A percentile compares a stretch with the other conserved stretches of the same genome.
Conservation (phyloP, 768 basidiomycete species). For the Tulasnella sp. region DNA sequence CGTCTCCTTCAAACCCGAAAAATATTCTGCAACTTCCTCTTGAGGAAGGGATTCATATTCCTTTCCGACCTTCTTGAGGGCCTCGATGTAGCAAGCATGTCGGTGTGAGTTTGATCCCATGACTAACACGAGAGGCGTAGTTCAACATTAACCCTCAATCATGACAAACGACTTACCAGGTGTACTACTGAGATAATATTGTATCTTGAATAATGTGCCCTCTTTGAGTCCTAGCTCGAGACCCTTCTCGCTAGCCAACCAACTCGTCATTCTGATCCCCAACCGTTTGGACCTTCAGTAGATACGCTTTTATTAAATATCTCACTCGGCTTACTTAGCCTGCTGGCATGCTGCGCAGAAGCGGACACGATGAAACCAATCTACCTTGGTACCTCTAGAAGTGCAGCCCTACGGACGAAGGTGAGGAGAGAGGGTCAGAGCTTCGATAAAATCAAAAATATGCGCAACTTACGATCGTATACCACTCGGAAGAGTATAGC, state of each 20-base stretch:
- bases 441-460: neutral
- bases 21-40: neutral
- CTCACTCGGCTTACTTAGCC: neutral
- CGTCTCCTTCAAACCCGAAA: neutral
- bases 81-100: neutral
- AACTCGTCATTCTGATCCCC: neutral
- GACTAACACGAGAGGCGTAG: neutral
- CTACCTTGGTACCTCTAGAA: neutral
- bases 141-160: neutral
- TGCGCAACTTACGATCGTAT: neutral
- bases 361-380: neutral
- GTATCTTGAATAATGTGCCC: neutral
- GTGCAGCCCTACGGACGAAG: neutral
- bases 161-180: neutral
- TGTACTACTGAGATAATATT: neutral
- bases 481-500: conserved; percentile 21
- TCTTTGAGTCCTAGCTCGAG: neutral
- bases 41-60: neutral
- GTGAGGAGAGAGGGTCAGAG: neutral
- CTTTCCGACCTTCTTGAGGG: neutral
- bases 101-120: neutral
- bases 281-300: neutral
- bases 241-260: neutral
- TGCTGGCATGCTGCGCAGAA: neutral
- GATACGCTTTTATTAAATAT: neutral